phyloP scores from a whole-genome alignment of 495 filamentous ascomycete genomes.

The Daldinia childiae region DNA sequence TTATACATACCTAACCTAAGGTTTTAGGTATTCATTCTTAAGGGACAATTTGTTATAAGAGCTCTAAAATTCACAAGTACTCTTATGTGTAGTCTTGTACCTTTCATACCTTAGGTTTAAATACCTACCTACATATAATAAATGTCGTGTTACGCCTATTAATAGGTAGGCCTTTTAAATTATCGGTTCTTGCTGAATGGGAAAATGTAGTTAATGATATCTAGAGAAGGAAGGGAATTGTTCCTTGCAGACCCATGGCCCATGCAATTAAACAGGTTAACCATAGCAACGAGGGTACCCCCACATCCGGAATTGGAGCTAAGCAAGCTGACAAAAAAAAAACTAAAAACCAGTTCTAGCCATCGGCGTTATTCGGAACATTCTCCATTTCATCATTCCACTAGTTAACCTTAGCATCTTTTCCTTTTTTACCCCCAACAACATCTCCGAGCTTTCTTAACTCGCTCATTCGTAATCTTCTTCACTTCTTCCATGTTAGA shows the following conservation, averaged over 20 bases:
- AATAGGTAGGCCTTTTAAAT: background rate
- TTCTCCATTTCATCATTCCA: constrained; percentile 7
- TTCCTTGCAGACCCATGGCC: background rate
- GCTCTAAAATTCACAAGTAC: background rate
- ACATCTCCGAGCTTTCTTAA: background rate
- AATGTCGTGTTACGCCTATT: background rate
- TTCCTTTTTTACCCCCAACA: background rate
- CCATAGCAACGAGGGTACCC: background rate
- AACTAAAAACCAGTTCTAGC: background rate
- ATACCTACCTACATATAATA: background rate
- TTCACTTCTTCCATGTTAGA: background rate
- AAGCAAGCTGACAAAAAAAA: constrained; percentile 9
- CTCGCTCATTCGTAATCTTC: background rate
- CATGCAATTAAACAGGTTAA: background rate
- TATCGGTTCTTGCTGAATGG: background rate
- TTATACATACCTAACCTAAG: background rate
- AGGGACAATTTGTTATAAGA: background rate
- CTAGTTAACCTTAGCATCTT: background rate
- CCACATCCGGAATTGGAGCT: constrained; percentile 1
- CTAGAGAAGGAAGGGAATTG: background rate
- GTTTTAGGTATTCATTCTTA: background rate
- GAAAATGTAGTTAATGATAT: background rate
- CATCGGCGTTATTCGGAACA: constrained; percentile 5
- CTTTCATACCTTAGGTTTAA: too few relatives aligned
- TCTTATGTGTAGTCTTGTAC: too few relatives aligned